A percentile compares a stretch with the other conserved stretches of the same genome.
phyloP scores from a whole-genome alignment of 805 yeast genomes.

The Saccharomycopsis sp. region DNA sequence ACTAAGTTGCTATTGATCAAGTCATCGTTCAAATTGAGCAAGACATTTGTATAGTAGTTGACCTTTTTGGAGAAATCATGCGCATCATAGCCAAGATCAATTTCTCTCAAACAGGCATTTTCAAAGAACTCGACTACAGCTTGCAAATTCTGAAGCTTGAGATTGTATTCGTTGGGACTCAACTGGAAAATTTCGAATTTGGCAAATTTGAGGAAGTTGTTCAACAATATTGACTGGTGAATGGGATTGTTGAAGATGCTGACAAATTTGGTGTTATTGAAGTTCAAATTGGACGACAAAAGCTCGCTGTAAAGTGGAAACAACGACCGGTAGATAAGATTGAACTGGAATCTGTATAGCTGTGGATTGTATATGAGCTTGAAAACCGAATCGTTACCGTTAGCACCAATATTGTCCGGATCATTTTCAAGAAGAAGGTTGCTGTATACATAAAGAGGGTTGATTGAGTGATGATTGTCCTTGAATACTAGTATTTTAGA shows the following conservation, averaged over 20 bases:
- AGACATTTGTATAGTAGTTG: conserved; percentile 29
- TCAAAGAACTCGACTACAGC: conserved; percentile 63
- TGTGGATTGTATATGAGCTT: conserved; percentile 22
- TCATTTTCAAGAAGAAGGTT: not conserved
- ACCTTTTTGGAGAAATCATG: conserved; percentile 36
- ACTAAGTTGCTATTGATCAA: conserved; percentile 33
- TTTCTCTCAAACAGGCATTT: conserved; percentile 60
- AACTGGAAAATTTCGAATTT: conserved; percentile 28
- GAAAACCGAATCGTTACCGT: conserved; percentile 2
- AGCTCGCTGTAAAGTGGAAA: conserved; percentile 42
- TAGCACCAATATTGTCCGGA: not conserved
- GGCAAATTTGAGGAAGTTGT: conserved; percentile 36
- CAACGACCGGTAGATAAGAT: conserved; percentile 34
- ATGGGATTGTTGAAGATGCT: conserved; percentile 41
- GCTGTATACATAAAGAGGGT: conserved; percentile 14
- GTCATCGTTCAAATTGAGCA: conserved; percentile 30
- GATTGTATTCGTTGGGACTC: conserved; percentile 30
- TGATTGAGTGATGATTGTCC: not conserved
- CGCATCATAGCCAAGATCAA: conserved; percentile 49
- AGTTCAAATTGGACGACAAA: conserved; percentile 32
- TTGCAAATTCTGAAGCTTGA: conserved; percentile 32
- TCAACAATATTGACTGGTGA: conserved; percentile 42
- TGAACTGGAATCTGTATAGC: conserved; percentile 31
- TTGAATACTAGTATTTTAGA: conserved; percentile 6
- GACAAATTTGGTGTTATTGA: conserved; percentile 40